Percentiles rank a stretch among this genome's conserved stretches.
phyloP scores from a whole-genome alignment of 2,329 filamentous ascomycete species.

The Hortaea werneckii region DNA sequence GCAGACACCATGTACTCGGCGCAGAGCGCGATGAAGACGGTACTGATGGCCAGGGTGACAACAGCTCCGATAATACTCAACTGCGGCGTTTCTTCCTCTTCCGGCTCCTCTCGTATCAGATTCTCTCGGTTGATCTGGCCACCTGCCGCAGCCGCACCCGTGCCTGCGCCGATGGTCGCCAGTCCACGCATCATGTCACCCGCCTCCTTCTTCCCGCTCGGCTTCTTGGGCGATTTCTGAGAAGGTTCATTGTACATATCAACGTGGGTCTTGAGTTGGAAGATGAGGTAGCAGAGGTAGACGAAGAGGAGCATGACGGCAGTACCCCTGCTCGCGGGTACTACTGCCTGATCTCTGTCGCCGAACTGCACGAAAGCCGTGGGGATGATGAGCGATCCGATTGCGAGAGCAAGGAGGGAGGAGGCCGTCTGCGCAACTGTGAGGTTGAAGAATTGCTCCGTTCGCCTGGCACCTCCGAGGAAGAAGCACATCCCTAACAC shows the following conservation, averaged over 20 bases:
- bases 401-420: constrained; percentile 66
- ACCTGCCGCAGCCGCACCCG: constrained; percentile 40
- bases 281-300: constrained; percentile 75
- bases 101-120: constrained; percentile 41
- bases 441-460: constrained; percentile 83
- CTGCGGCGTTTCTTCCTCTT: constrained; percentile 68
- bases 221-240: constrained; percentile 60
- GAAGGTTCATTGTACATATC: constrained; percentile 70
- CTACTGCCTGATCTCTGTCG: constrained; percentile 17
- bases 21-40: constrained; percentile 70
- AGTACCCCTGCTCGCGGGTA: constrained; percentile 56
- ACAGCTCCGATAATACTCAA: constrained; percentile 64
- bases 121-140: constrained; percentile 42
- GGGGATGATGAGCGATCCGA: constrained; percentile 76
- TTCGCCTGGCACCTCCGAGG: constrained; percentile 63
- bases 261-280: constrained; percentile 81
- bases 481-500: constrained; percentile 92
- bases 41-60: constrained; percentile 59
- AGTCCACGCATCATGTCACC: constrained; percentile 42
- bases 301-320: constrained; percentile 73
- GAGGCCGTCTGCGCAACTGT: constrained; percentile 86
- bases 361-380: constrained; percentile 50
- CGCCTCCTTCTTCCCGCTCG: constrained; percentile 35
- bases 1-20: constrained; percentile 55
- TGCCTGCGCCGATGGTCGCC: constrained; percentile 43